Evolutionary conservation across 2,329 filamentous ascomycete species (phyloP).

Genomic region (Colletotrichum horii): DNA sequence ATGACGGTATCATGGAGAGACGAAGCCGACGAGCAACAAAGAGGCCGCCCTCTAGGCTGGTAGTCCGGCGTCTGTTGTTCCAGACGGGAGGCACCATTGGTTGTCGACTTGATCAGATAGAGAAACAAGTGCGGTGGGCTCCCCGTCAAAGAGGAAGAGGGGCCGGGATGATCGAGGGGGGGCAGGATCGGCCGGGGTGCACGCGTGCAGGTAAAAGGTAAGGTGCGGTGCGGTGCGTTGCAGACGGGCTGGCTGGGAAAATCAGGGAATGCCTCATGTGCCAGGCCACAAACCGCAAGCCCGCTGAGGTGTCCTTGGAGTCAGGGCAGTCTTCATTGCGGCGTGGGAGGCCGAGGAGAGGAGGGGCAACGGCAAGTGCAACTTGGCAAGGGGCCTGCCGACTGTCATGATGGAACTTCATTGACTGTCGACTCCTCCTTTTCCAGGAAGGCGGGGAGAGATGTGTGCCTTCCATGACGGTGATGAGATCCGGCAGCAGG

Average conservation of each 20-base stretch:
- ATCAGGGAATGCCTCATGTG: conserved; percentile 11
- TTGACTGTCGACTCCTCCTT: background rate
- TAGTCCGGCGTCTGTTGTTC: background rate
- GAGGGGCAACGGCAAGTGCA: background rate
- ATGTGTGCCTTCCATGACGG: background rate
- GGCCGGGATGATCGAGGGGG: background rate
- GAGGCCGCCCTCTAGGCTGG: conserved; percentile 1
- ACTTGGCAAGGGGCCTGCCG: background rate
- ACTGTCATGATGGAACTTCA: background rate
- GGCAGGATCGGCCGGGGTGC: conserved; percentile 3
- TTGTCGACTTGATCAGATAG: background rate
- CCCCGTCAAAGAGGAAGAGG: background rate
- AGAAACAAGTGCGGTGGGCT: background rate
- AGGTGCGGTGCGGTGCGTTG: background rate
- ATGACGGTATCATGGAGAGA: background rate
- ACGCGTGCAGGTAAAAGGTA: background rate
- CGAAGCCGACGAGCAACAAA: background rate
- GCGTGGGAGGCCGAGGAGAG: background rate
- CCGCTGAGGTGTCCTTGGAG: background rate
- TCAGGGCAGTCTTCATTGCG: background rate
- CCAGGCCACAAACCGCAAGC: background rate
- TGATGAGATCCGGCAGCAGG: background rate
- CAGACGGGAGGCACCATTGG: background rate
- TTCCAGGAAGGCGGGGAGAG: background rate
- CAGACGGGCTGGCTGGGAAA: background rate